Base-by-base conservation (phyloP, 768 basidiomycete genomes). In the Tephrocybe sp. region DNA sequence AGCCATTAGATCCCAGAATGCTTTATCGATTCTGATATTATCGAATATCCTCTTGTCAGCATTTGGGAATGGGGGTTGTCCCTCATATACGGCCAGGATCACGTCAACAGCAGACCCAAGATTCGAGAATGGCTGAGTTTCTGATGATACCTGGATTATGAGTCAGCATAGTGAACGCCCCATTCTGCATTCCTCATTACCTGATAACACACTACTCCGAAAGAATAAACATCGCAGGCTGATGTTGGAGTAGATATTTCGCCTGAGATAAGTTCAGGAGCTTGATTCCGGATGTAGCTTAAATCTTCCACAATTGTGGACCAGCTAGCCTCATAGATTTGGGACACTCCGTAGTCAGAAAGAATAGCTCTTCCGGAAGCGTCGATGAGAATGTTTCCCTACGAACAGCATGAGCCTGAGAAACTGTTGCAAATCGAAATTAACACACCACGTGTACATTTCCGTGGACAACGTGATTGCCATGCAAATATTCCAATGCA, bases 211-310 rank as follows among this genome's bases (percentile, higher is more conserved):
- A 41, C 16, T 3, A 10, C 6, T 22, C 16, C 47, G 31, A 40
- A 51, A 11, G 50, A 40, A 25, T 40, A 51, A 15, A 45, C 44
- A 23, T 51, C 50, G 30, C 24, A 51, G 10, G 38, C 38, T 9
- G 16, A 21, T 13, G 25, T 40, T 3, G 50, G 43, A 8, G 36
- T 21, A 2, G 18, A 23, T 23, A 25, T 10, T 1, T 45, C 44
- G 12, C 50, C 50, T 1, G 27, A 19, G 2, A 51, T 21, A 4
- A 51, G 15, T 27, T 51, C 50, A 3, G 50, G 50, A 25, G 50
- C 43, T 42, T 45, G 43, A 27, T 51, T 45, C 15, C 50, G 38
- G 9, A 24, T 22, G 18, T 19, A 29, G 1, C 21, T 15, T n/a
- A 41, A 19, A 18, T 34, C 23, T 24, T 3, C 36, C 5, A 16